A percentile compares a stretch with the other conserved stretches of the same genome.
phyloP scores from a whole-genome alignment of 768 basidiomycete genomes.

The Rhizopogon vinicolor region DNA sequence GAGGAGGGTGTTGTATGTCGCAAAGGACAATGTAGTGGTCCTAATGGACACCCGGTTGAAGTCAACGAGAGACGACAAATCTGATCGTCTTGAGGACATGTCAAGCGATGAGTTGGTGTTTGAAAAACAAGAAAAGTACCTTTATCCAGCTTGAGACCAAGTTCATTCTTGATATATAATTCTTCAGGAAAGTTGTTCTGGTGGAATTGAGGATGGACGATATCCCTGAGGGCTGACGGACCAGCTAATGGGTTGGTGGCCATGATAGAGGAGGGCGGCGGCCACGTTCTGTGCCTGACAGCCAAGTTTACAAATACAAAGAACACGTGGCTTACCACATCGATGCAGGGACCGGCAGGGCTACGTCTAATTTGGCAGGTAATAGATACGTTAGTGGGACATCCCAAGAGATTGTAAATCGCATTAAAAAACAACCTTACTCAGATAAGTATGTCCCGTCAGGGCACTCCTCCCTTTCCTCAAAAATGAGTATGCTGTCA shows the following conservation, averaged over 20 bases:
- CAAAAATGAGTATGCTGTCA: background rate
- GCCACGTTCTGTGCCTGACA: background rate
- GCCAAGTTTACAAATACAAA: background rate
- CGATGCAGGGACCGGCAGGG: background rate
- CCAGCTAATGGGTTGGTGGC: conserved; percentile 49
- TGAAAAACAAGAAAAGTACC: conserved; percentile 41
- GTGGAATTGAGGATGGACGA: conserved; percentile 88
- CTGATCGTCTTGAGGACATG: conserved; percentile 66
- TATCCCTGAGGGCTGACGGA: conserved; percentile 57
- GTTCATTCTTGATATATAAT: conserved; percentile 72
- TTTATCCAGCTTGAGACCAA: conserved; percentile 88
- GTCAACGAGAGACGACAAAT: conserved; percentile 86
- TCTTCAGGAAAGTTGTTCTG: conserved; percentile 89
- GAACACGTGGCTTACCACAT: conserved; percentile 6
- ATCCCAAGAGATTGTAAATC: background rate
- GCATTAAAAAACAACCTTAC: background rate
- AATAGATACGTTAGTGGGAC: conserved; percentile 1
- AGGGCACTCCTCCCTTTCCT: background rate
- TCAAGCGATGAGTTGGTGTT: background rate
- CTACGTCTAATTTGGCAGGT: background rate
- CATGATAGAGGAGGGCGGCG: conserved; percentile 21
- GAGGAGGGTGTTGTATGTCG: conserved; percentile 87
- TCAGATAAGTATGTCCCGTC: background rate
- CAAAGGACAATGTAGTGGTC: conserved; percentile 86
- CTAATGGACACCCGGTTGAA: conserved; percentile 83